Evolutionary conservation across 2,329 filamentous ascomycete genomes (phyloP), one percentile per base, ranked within the genome.

Genomic region (Sordariomycetes sp.): DNA sequence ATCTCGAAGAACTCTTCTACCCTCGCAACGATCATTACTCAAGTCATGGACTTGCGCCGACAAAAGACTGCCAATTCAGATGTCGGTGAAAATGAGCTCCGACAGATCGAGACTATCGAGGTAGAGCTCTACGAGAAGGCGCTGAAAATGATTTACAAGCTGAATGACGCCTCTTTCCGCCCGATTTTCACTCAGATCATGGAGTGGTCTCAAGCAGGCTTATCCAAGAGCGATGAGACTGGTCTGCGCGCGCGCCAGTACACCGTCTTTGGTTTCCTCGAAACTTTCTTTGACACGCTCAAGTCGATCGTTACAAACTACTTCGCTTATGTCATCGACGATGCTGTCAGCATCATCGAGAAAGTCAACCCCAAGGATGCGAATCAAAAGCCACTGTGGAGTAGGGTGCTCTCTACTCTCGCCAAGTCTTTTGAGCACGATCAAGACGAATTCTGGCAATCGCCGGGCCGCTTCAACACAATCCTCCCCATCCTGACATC

Each of bases 261-360:
- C 41, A 86, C 80, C 40, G 72, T 94, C 43, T 95, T 87, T 63
- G 75, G 76, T 33, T 94, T 95, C 64, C 65, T 93, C 28, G 63
- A 76, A 24, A 63, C 72, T 11, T 88, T 96, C 59, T 94, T 94
- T 49, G 76, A 79, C 38, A 82, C 76, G 43, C 79, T 96, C 41
- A 92, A 92, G 70, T 92, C 86, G 7, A 90, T 96, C 37, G 87
- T 96, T 38, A 96, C 92, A 8, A 82, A 79, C 57, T 98, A 98
- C 55, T 81, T 86, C 3, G 82, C 79, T 40, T 94, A 94, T 52
- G 64, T 94, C 19, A 59, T 94, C 38, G 86, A 94, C 26, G 79
- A 79, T 44, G 76, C 79, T 0, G 76, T 82, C 19, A 68, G 72
- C 30, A 66, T 83, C 14, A 69, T 95, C 27, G 55, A 49, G 27